Conservation (phyloP, 2,329 filamentous ascomycete species). For the Penicillium glabrum region DNA sequence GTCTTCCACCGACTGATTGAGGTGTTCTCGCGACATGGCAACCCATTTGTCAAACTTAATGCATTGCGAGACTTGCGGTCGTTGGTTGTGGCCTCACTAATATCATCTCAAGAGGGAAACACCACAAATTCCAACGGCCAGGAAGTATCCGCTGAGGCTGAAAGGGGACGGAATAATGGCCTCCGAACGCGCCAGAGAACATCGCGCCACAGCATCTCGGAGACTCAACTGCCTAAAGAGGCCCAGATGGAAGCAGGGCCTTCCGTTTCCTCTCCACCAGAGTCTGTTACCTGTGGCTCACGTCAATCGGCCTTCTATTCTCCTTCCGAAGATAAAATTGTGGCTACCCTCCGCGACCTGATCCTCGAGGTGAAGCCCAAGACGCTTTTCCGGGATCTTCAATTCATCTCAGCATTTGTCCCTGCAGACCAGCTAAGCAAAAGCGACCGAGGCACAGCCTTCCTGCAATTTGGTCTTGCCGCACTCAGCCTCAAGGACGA, state of each 20-base stretch:
- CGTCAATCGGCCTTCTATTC: slow-evolving; percentile 47
- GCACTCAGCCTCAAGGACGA: slow-evolving; percentile 87
- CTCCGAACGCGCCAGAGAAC: slow-evolving; percentile 13
- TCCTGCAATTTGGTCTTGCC: slow-evolving; percentile 85
- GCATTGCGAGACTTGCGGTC: slow-evolving; percentile 80
- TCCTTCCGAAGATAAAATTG: slow-evolving; percentile 63
- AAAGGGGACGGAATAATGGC: background rate
- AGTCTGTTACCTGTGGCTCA: slow-evolving; percentile 34
- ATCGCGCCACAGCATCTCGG: slow-evolving; percentile 35
- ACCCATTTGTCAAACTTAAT: slow-evolving; percentile 81
- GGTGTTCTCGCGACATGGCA: slow-evolving; percentile 86
- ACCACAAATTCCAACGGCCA: slow-evolving; percentile 1
- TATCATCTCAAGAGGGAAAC: slow-evolving; percentile 50
- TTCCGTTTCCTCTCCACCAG: slow-evolving; percentile 25
- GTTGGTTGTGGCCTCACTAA: slow-evolving; percentile 74
- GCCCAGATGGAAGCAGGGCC: slow-evolving; percentile 18
- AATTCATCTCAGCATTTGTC: slow-evolving; percentile 66
- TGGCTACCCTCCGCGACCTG: slow-evolving; percentile 65
- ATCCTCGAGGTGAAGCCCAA: slow-evolving; percentile 73
- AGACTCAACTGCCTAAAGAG: slow-evolving; percentile 12
- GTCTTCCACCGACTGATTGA: slow-evolving; percentile 77
- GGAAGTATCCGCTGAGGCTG: background rate
- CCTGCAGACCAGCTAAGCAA: slow-evolving; percentile 59
- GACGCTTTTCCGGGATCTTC: slow-evolving; percentile 77
- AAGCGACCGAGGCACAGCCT: slow-evolving; percentile 68